Percentiles rank a stretch among this genome's conserved stretches.
Conservation (phyloP, 2,329 filamentous ascomycete species). For the Ramularia endophylla region DNA sequence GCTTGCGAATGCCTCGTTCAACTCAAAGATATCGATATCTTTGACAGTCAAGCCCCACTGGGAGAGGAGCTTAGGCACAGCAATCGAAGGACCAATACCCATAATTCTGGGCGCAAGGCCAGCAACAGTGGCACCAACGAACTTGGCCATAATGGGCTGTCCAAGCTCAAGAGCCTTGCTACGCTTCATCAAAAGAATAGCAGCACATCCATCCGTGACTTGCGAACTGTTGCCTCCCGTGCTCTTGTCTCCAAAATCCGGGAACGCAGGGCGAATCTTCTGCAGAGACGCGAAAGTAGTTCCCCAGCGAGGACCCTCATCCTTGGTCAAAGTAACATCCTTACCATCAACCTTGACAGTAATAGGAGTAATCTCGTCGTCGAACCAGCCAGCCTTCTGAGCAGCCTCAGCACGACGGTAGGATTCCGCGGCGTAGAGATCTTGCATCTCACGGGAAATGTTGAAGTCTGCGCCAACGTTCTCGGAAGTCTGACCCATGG, state of each 20-base stretch:
- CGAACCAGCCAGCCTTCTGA: constrained; percentile 85
- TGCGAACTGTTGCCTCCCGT: constrained; percentile 94
- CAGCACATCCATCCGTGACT: constrained; percentile 89
- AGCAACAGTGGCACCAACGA: constrained; percentile 82
- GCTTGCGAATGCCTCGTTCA: constrained; percentile 97
- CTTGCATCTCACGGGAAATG: constrained; percentile 72
- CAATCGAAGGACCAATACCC: constrained; percentile 77
- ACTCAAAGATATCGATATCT: constrained; percentile 83
- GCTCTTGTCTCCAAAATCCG: constrained; percentile 77
- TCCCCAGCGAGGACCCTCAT: constrained; percentile 86
- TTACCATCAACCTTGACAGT: constrained; percentile 68
- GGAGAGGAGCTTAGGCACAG: constrained; percentile 72
- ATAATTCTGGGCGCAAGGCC: constrained; percentile 92
- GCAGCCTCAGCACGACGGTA: constrained; percentile 83
- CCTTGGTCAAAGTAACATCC: constrained; percentile 71
- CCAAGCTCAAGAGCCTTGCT: constrained; percentile 79
- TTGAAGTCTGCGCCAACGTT: constrained; percentile 91
- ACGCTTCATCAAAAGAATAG: constrained; percentile 88
- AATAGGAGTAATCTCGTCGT: constrained; percentile 91
- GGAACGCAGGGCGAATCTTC: constrained; percentile 88
- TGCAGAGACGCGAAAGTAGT: constrained; percentile 75
- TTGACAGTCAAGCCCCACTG: constrained; percentile 72
- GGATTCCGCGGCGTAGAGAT: constrained; percentile 78
- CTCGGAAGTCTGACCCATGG: constrained; percentile 98
- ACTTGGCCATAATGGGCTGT: constrained; percentile 92